Conservation (phyloP, 306 rosid species). For the Hippophae gyantsensis region DNA sequence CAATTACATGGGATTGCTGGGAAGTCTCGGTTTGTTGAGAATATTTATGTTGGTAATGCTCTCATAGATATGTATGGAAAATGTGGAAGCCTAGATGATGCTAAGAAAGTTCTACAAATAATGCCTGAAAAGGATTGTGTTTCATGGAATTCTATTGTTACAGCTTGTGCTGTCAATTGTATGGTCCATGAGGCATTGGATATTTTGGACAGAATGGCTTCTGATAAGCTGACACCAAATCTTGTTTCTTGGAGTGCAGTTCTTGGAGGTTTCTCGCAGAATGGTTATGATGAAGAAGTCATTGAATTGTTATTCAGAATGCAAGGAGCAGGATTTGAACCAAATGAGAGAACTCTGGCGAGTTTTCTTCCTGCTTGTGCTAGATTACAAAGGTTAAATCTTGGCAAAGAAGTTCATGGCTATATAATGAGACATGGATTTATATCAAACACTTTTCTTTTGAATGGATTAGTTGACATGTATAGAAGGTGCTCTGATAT, state of each 20-base stretch:
- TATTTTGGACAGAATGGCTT: conserved; percentile 30
- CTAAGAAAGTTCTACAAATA: conserved; percentile 29
- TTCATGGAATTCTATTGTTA: conserved; percentile 45
- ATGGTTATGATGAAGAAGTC: conserved; percentile 42
- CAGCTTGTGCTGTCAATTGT: conserved; percentile 41
- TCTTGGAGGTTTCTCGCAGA: conserved; percentile 44
- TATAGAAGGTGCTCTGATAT: conserved; percentile 43
- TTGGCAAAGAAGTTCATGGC: conserved; percentile 47
- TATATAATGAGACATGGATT: conserved; percentile 30
- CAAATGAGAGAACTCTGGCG: conserved; percentile 38
- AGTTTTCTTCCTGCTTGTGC: conserved; percentile 44
- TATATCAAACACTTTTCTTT: conserved; percentile 29
- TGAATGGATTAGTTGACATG: conserved; percentile 44
- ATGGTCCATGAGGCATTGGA: conserved; percentile 42
- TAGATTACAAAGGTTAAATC: conserved; percentile 27
- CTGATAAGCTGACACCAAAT: conserved; percentile 25
- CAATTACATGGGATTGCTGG: conserved; percentile 34
- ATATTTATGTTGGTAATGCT: conserved; percentile 42
- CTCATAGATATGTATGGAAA: conserved; percentile 50
- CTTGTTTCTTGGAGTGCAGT: conserved; percentile 54
- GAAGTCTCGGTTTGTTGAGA: conserved; percentile 22
- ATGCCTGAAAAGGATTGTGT: conserved; percentile 37
- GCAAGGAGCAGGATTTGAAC: conserved; percentile 34
- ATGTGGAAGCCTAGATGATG: conserved; percentile 38
- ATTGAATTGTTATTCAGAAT: conserved; percentile 31